Conservation (phyloP, 2,329 filamentous ascomycete genomes). For the Septoria petroselini region DNA sequence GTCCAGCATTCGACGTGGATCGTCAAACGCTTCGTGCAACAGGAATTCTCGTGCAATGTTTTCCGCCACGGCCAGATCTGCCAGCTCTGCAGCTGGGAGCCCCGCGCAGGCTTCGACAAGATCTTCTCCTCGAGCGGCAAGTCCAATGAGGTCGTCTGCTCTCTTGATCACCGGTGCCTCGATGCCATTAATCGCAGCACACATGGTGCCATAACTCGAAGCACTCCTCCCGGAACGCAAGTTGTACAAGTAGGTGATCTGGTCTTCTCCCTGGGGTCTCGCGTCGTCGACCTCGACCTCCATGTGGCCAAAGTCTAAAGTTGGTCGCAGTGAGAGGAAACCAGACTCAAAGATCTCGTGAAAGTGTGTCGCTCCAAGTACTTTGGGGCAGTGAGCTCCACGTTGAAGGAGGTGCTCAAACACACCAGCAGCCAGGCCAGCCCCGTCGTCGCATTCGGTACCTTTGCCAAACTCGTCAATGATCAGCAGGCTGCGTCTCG, state of each 20-base stretch:
- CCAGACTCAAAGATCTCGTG: slow-evolving; percentile 70
- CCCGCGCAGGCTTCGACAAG: slow-evolving; percentile 68
- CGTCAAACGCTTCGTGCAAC: slow-evolving; percentile 36
- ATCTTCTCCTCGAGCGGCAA: slow-evolving; percentile 71
- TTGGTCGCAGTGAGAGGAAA: slow-evolving; percentile 52
- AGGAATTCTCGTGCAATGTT: slow-evolving; percentile 46
- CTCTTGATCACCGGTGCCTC: slow-evolving; percentile 67
- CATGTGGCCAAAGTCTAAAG: slow-evolving; percentile 67
- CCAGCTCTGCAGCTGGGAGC: slow-evolving; percentile 61
- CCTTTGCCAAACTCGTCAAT: slow-evolving; percentile 87
- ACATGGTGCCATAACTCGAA: slow-evolving; percentile 80
- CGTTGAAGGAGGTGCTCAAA: slow-evolving; percentile 56
- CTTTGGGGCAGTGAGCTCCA: slow-evolving; percentile 53
- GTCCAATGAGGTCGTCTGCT: slow-evolving; percentile 67
- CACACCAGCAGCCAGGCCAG: slow-evolving; percentile 61
- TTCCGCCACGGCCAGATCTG: slow-evolving; percentile 65
- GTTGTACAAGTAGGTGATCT: slow-evolving; percentile 43
- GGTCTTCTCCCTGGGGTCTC: slow-evolving; percentile 54
- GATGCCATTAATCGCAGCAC: slow-evolving; percentile 83
- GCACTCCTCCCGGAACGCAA: slow-evolving; percentile 61
- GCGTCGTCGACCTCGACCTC: slow-evolving; percentile 60
- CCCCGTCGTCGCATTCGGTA: slow-evolving; percentile 62
- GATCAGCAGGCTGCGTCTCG: slow-evolving; percentile 73
- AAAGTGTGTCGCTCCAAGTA: slow-evolving; percentile 62
- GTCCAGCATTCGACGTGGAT: slow-evolving; percentile 40